Percentiles rank a stretch among this genome's conserved stretches.
Conservation (phyloP, 2,329 filamentous ascomycete species). For the Colletotrichum tofieldiae region DNA sequence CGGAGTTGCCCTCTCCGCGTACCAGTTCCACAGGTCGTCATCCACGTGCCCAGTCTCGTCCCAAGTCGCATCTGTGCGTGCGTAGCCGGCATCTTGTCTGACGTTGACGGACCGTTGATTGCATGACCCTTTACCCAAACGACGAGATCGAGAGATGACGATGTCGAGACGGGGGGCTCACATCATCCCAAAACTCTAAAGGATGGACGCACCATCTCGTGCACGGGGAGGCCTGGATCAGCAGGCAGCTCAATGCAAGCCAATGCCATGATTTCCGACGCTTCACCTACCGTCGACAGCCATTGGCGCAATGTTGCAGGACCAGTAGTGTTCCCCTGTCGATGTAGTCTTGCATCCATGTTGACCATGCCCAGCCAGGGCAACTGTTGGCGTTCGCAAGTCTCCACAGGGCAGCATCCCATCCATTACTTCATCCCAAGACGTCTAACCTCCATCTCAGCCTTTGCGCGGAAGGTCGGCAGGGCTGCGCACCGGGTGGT, state of each 20-base stretch:
- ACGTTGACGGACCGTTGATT: background rate
- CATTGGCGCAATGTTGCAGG: background rate
- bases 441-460: background rate
- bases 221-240: background rate
- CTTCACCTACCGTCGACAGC: background rate
- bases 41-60: background rate
- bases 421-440: conserved; percentile 19
- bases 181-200: conserved; percentile 6
- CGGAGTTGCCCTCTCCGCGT: background rate
- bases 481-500: background rate
- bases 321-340: background rate
- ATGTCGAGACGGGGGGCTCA: background rate
- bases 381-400: background rate
- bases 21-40: background rate
- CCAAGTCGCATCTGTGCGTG: background rate
- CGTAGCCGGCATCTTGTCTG: background rate
- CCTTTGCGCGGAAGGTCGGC: background rate
- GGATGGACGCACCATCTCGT: background rate
- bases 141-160: background rate
- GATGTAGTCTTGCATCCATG: conserved; percentile 2
- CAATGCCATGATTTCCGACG: background rate
- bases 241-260: background rate
- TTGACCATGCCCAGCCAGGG: background rate
- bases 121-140: background rate
- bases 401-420: background rate